Evolutionary conservation across 2,329 filamentous ascomycete genomes (phyloP), one percentile per base, ranked within the genome.

Genomic region (Tothia fuscella): DNA sequence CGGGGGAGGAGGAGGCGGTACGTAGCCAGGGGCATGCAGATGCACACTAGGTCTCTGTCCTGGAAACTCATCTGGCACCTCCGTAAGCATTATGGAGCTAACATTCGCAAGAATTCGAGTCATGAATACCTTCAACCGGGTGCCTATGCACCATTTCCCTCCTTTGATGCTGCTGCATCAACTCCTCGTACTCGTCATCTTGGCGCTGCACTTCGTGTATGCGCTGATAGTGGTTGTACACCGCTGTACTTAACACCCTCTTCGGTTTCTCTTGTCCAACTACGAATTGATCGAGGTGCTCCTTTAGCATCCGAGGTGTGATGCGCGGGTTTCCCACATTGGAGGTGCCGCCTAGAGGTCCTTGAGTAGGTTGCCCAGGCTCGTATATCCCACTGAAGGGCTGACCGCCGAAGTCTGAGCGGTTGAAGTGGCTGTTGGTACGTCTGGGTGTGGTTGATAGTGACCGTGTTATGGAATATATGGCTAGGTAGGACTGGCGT

Each of bases 201-300:
- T 80, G 76, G 37, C 86, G 71, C 53, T 86, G 74, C 19, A 81
- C 55, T 59, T 82, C 78, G 52, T 88, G 79, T 46, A 94, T 74
- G 35, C 84, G 77, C 61, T 95, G 86, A 57, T 96, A 95, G 58
- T 98, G 91, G 56, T 96, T 95, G 66, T 93, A 95, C 21, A 98
- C 83, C 5, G 89, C 87, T 3, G 89, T 81, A 49, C 86, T 91
- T 48, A 96, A 78, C 12, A 88, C 84, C 61, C 93, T 93, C 70
- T 98, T 91, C 13, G 91, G 87, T 46, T 86, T 78, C 50, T 95
- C 86, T 61, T 98, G 91, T 30, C 89, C 91, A 3, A 98, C 89
- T 2, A 98, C 89, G 58, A 93, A 98, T 56, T 91, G 83, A 58
- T 98, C 91, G 24, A 96, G 77, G 53, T 91, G 82, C 55, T 85